phyloP scores from a whole-genome alignment of 306 rosid species.

The Ochetophila trinervis region DNA sequence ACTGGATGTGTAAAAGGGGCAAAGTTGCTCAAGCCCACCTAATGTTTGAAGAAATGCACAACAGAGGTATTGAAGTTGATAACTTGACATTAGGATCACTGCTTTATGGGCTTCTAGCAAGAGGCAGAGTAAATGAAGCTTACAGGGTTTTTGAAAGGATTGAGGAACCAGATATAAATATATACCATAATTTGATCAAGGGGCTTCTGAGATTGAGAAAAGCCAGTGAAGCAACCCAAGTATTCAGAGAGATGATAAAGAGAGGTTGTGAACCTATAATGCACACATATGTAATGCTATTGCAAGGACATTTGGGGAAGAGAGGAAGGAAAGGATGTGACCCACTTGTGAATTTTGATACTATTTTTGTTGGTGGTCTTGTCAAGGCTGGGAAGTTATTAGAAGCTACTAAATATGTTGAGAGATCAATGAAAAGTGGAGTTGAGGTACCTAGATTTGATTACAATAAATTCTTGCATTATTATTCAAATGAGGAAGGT shows the following conservation, averaged over 20 bases:
- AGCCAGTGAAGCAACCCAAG: conserved; percentile 70
- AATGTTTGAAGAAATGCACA: conserved; percentile 68
- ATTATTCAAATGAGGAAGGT: conserved; percentile 79
- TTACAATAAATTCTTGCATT: conserved; percentile 71
- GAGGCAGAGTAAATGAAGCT: conserved; percentile 62
- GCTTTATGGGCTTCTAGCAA: conserved; percentile 55
- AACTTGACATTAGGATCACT: conserved; percentile 42
- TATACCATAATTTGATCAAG: conserved; percentile 68
- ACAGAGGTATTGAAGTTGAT: conserved; percentile 50
- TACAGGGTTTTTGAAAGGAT: conserved; percentile 30
- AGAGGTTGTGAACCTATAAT: conserved; percentile 51
- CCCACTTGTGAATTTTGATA: conserved; percentile 69
- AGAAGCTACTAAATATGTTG: conserved; percentile 79
- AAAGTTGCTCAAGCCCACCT: conserved; percentile 37
- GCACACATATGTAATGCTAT: conserved; percentile 80
- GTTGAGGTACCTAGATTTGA: conserved; percentile 87
- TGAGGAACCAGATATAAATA: conserved; percentile 36
- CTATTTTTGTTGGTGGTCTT: conserved; percentile 77
- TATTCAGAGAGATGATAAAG: conserved; percentile 70
- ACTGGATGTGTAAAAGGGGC: conserved; percentile 69
- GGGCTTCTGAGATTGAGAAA: conserved; percentile 67
- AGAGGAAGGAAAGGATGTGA: conserved; percentile 62
- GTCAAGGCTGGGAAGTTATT: conserved; percentile 39
- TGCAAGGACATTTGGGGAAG: conserved; percentile 74
- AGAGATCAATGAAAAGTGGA: conserved; percentile 64